Conservation (phyloP, 2,329 filamentous ascomycete genomes). For the Botrytis fragariae region DNA sequence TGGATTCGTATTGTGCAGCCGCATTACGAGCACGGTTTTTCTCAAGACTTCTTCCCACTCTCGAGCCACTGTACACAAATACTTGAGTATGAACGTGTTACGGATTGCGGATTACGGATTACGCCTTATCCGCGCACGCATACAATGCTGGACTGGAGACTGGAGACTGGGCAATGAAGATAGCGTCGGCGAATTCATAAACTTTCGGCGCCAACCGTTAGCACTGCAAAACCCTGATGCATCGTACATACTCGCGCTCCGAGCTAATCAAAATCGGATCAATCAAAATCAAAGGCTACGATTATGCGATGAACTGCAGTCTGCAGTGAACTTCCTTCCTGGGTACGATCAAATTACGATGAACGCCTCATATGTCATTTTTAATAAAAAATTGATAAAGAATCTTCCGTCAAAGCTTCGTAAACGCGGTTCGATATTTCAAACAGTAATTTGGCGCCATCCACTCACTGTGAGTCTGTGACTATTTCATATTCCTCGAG, state of each 20-base stretch:
- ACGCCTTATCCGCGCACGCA: background rate
- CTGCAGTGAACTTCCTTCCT: background rate
- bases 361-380: background rate
- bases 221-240: background rate
- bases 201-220: background rate
- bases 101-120: background rate
- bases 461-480: background rate
- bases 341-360: background rate
- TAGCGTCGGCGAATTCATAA: conserved; percentile 8
- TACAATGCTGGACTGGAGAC: background rate
- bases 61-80: background rate
- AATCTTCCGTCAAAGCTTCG: background rate
- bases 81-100: background rate
- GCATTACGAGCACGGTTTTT: background rate
- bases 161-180: background rate
- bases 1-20: background rate
- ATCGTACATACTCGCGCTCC: background rate
- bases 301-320: background rate
- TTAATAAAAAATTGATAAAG: background rate
- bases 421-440: background rate
- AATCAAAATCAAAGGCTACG: background rate
- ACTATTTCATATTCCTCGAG: background rate
- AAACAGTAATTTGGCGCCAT: background rate
- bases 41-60: background rate
- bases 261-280: background rate